phyloP scores from a whole-genome alignment of 768 basidiomycete genomes.

The Pisolithus orientalis region DNA sequence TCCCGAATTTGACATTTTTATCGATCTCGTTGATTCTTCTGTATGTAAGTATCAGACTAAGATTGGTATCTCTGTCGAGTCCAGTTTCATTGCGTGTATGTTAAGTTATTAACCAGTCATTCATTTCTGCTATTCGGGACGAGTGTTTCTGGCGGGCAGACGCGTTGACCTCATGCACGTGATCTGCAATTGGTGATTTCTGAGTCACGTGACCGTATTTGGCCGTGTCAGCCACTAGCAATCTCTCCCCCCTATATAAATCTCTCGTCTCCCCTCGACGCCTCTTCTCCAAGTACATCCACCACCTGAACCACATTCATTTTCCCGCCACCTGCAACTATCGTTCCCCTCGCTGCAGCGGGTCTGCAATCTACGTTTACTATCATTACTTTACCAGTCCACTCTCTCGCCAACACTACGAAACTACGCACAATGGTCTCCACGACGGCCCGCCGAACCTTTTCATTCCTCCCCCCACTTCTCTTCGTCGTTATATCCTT shows the following conservation, averaged over 20 bases:
- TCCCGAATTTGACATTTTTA: not conserved
- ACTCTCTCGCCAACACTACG: not conserved
- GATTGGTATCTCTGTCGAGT: not conserved
- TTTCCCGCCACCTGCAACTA: not conserved
- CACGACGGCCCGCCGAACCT: not conserved
- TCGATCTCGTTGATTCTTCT: not conserved
- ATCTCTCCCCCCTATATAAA: not conserved
- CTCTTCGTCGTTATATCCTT: constrained; percentile 1
- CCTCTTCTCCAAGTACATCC: not conserved
- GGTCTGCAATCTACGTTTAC: constrained; percentile 17
- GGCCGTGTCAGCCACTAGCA: not conserved
- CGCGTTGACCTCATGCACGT: not conserved
- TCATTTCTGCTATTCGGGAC: not conserved
- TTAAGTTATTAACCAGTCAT: no score
- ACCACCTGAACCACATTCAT: not conserved
- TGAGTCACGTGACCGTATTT: not conserved
- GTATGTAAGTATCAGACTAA: not conserved
- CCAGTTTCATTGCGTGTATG: no score
- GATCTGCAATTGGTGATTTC: not conserved
- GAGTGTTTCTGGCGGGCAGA: not conserved
- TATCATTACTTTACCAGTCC: not conserved
- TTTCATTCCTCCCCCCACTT: not conserved
- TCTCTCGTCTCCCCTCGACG: not conserved
- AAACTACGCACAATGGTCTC: not conserved
- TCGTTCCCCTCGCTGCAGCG: constrained; percentile 15